A percentile compares a stretch with the other conserved stretches of the same genome.
These are phyloP conservation scores for Psilocybe sp. DNA, from an alignment of 768 basidiomycete genomes.

Conservation along the genomic window DNA sequence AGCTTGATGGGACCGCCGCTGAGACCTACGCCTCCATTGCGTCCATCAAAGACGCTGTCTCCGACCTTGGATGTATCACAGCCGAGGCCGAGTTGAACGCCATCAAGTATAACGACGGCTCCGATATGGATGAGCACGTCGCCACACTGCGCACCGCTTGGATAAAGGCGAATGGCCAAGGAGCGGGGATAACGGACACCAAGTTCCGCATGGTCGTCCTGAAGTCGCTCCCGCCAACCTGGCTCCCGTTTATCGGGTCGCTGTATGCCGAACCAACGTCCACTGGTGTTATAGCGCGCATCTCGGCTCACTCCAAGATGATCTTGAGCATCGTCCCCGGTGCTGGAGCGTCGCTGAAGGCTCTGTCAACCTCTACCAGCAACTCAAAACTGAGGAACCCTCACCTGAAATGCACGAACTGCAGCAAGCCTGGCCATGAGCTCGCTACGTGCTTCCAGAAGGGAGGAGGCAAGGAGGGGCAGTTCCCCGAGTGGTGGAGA, in stretches of 20 bases:
- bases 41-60: conserved; percentile 1
- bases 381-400: neutral
- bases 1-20: conserved; percentile 11
- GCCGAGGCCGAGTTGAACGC: conserved; percentile 6
- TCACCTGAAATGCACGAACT: conserved; percentile 16
- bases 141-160: conserved; percentile 8
- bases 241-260: conserved; percentile 14
- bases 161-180: conserved; percentile 4
- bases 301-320: conserved; percentile 3
- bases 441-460: conserved; percentile 26
- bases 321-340: neutral
- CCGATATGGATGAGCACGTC: conserved; percentile 14
- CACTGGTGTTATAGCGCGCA: conserved; percentile 4
- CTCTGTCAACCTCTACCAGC: neutral
- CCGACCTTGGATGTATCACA: conserved; percentile 7
- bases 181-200: conserved; percentile 6
- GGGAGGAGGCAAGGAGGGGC: conserved; percentile 34
- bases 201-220: conserved; percentile 18
- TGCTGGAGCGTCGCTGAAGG: neutral
- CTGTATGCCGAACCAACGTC: conserved; percentile 11
- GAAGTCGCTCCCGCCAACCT: conserved; percentile 15
- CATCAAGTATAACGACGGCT: conserved; percentile 5
- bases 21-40: conserved; percentile 16
- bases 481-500: conserved; percentile 17
- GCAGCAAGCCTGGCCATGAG: conserved; percentile 18